Base-by-base conservation (phyloP, 1,139 yeast genomes). In the Pichia sp. region DNA sequence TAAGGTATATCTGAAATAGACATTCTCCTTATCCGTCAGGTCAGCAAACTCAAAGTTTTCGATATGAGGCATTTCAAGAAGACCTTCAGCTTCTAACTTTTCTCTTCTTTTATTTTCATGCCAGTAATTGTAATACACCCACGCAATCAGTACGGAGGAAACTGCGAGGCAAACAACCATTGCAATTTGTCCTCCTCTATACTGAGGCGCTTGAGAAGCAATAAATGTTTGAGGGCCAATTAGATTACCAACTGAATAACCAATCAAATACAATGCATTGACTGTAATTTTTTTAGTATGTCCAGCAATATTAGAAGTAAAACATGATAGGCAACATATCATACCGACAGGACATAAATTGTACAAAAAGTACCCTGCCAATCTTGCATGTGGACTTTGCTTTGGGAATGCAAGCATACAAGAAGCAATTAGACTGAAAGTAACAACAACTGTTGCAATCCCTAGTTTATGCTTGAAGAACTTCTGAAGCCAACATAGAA, bases 161-260 rank as follows among this genome's bases (percentile, higher is more conserved):
- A 59, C 61, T 15, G 59, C 56, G 40, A 65, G 63, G 30, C 67
- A 64, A 26, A 64, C 68, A 43, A 67, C 67, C 61, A 70, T 68
- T 2, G 66, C 61, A 49, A 63, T 67, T 57, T 75, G 73, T 2
- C 80, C 84, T 30, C 78, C 74, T 4, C 61, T 61, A 59, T 77
- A 79, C 4, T 59, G 45, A 6, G 83, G 83, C 0, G 79, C 76
- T 61, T 79, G 78, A 1, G 55, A 53, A 0, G 69, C 66, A 45
- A 70, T 65, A 58, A 78, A 79, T 2, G 81, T 75, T 61, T 78
- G 82, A 5, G 82, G 81, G 1, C 84, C 84, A 54, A 83, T 74
- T 49, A 86, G 72, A 60, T 86, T 86, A 30, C 95, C 90, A 30
- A 79, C 78, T 61, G 87, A 82, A 64, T 82, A 85, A 0, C 62